Base-by-base conservation (phyloP, 179 eudicot species). In the Silene vulgaris region DNA sequence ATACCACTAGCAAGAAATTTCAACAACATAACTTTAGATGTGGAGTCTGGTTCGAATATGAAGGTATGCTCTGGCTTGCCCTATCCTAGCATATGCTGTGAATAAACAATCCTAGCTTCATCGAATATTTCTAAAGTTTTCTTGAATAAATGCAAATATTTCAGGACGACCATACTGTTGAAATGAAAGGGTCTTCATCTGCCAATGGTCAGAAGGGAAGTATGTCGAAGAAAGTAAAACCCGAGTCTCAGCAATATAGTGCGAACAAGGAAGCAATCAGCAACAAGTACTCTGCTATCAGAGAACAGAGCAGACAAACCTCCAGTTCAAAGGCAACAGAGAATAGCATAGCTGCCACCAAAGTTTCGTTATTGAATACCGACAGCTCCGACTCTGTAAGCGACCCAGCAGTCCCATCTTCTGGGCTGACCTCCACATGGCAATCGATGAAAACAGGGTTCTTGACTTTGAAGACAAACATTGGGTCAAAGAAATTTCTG, bases 1-100 rank as follows among this genome's bases (percentile, higher is more conserved):
- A 80, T 93, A 79, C 97, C 97, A n/a, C 82, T 96, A 82, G 91
- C 97, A 3, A 87, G 96, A 82, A 93, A 90, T 83, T 91, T 92
- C 75, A 89, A 84, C 79, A 87, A 77, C 78, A 30, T 76, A 57
- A 80, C 50, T 74, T 48, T 82, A 76, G 99, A 94, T 85, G 66
- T 90, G 17, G 98, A 94, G 79, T 81, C 91, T 16, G 88, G 88
- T 65, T 61, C 79, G 79, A 74, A 28, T 71, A 78, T 65, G 66
- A 82, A 82, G 85, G 85, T 82, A 82, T 35, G 64, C 21, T 54
- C 23, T 67, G 35, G 20, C 23, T 20, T 50, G 37, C 37, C 37
- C 37, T 72, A 29, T 20, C 72, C 32, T 71, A 40, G 29, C 29
- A 19, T 69, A 45, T 70, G 60, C 60, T 52, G 75, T 57, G 75